phyloP scores from a whole-genome alignment of 2,329 filamentous ascomycete species.

The Neoascochyta sp. region DNA sequence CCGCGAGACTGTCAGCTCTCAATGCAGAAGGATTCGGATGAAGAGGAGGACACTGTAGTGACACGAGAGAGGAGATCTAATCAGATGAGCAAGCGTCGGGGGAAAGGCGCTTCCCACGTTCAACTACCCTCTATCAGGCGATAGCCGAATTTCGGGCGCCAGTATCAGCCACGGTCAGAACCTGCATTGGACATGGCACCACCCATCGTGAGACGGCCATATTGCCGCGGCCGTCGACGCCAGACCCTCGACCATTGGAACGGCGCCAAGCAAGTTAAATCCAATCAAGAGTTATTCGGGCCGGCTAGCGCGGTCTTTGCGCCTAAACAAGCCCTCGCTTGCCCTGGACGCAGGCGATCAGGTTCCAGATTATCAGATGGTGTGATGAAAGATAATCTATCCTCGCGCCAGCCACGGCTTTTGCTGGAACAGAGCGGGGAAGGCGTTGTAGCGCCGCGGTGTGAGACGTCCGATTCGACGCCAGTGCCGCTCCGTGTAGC shows the following conservation, averaged over 20 bases:
- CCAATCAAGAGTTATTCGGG: conserved; percentile 15
- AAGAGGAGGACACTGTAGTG: conserved; percentile 1
- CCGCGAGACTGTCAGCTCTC: neutral
- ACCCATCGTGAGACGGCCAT: conserved; percentile 1
- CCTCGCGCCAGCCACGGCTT: too few species aligned
- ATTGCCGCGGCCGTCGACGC: conserved; percentile 4
- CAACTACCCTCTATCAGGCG: too few species aligned
- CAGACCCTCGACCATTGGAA: conserved; percentile 5
- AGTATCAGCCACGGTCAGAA: too few species aligned
- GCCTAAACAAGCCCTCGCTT: conserved; percentile 11
- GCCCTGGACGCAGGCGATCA: conserved; percentile 10
- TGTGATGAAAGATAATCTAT: conserved; percentile 25
- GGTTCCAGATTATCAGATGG: conserved; percentile 32
- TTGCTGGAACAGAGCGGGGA: too few species aligned
- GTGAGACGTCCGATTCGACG: too few species aligned
- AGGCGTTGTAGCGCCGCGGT: too few species aligned
- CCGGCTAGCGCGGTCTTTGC: conserved; percentile 13
- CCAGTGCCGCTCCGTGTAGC: conserved; percentile 4
- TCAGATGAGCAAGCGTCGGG: conserved; percentile 15
- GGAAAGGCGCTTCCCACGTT: too few species aligned
- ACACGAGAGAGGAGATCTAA: conserved; percentile 15
- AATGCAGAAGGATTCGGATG: conserved; percentile 3
- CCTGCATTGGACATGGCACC: too few species aligned
- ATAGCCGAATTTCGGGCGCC: conserved; percentile 13
- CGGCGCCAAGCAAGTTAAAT: conserved; percentile 22